phyloP scores from a whole-genome alignment of 2,329 filamentous ascomycete species.

The Talaromyces pinophilus region DNA sequence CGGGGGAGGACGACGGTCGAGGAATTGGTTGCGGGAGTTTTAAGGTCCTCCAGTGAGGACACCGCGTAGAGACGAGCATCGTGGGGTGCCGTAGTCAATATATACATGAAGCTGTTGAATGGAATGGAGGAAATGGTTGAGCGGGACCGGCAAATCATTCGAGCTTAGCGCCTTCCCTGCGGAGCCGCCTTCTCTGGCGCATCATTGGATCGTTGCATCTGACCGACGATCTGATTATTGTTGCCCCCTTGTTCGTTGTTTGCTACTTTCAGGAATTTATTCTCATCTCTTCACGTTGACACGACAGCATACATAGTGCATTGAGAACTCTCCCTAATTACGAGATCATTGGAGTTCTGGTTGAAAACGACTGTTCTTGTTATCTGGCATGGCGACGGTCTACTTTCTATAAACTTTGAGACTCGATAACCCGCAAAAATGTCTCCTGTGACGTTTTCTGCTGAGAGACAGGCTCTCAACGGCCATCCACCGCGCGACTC shows the following conservation, averaged over 20 bases:
- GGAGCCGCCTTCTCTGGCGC: background rate
- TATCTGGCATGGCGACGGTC: conserved; percentile 23
- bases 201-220: conserved; percentile 4
- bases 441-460: conserved; percentile 37
- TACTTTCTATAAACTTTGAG: conserved; percentile 11
- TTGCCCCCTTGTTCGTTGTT: conserved; percentile 2
- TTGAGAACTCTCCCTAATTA: background rate
- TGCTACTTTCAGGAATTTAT: background rate
- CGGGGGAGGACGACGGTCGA: conserved; percentile 4
- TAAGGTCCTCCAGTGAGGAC: conserved; percentile 25
- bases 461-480: conserved; percentile 33
- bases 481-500: conserved; percentile 71
- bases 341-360: background rate
- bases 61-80: conserved; percentile 26
- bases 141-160: background rate
- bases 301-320: background rate
- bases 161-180: conserved; percentile 9
- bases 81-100: background rate
- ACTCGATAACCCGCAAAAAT: conserved; percentile 27
- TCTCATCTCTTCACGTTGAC: background rate
- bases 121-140: background rate
- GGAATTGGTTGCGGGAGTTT: background rate
- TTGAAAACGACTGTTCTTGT: background rate
- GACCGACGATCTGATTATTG: background rate
- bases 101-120: conserved; percentile 12